A percentile compares a stretch with the other conserved stretches of the same genome.
These are phyloP conservation scores for Brasenia schreberi DNA, from an alignment of 164 flowering plant species.

Conservation along the genomic window DNA sequence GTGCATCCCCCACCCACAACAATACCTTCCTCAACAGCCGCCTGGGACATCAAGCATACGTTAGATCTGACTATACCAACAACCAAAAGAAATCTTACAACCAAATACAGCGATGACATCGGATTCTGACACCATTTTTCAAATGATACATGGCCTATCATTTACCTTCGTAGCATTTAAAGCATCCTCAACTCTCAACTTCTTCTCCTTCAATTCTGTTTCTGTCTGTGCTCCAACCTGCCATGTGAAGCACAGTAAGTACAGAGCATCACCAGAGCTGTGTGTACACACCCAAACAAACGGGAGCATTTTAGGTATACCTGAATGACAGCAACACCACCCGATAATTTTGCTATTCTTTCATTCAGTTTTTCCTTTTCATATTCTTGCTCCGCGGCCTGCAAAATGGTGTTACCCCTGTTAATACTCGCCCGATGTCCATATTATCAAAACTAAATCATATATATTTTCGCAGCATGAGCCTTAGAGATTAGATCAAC, in stretches of 20 bases:
- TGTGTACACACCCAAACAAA: background rate
- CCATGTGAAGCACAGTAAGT: background rate
- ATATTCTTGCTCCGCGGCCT: constrained; percentile 92
- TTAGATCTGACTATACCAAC: background rate
- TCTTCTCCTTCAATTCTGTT: constrained; percentile 92
- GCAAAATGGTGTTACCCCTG: constrained; percentile 4
- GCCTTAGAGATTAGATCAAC: too few relatives aligned
- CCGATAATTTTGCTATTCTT: constrained; percentile 92
- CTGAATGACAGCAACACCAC: constrained; percentile 98
- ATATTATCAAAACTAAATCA: too few relatives aligned
- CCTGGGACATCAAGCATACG: constrained; percentile 29
- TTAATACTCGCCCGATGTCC: background rate
- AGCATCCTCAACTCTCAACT: constrained; percentile 97
- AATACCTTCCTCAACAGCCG: constrained; percentile 97
- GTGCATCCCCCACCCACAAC: constrained; percentile 97
- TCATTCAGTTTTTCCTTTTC: constrained; percentile 93
- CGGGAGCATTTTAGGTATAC: constrained; percentile 14
- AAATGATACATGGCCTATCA: background rate
- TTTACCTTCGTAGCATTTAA: constrained; percentile 94
- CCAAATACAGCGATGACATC: background rate
- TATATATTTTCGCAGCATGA: too few relatives aligned
- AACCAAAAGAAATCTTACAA: background rate
- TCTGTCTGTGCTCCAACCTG: constrained; percentile 99
- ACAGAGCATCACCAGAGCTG: background rate
- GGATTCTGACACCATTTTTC: background rate